phyloP scores from a whole-genome alignment of 1,139 yeast genomes.

The Barnettozyma hawaiiensis region DNA sequence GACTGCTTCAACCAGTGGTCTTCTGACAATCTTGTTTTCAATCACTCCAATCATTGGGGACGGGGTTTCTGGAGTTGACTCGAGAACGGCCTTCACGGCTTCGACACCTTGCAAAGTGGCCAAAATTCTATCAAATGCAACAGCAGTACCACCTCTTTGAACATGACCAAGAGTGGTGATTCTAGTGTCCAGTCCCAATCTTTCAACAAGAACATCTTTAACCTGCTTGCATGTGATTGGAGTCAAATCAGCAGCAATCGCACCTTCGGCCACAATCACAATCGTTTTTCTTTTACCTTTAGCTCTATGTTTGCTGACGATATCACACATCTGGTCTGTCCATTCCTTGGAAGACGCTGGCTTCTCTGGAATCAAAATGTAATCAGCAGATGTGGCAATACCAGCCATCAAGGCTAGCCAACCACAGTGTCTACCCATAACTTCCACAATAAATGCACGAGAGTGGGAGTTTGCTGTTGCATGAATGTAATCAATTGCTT shows the following conservation, averaged over 20 bases:
- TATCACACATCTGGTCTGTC: constrained; percentile 70
- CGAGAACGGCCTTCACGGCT: constrained; percentile 90
- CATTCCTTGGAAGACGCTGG: constrained; percentile 66
- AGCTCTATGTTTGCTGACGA: constrained; percentile 68
- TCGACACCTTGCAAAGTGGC: constrained; percentile 97
- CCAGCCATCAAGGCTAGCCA: constrained; percentile 98
- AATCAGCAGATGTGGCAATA: constrained; percentile 92
- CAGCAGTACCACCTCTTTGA: constrained; percentile 98
- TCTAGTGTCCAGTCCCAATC: constrained; percentile 85
- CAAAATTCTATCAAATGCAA: constrained; percentile 82
- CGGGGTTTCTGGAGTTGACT: constrained; percentile 83
- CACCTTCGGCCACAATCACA: constrained; percentile 97
- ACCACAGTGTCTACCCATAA: constrained; percentile 99
- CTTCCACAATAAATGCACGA: constrained; percentile 95
- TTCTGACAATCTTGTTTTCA: constrained; percentile 81
- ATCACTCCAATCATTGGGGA: constrained; percentile 91
- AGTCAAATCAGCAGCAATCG: constrained; percentile 73
- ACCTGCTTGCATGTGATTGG: constrained; percentile 80
- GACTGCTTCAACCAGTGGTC: constrained; percentile 86
- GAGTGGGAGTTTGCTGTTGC: constrained; percentile 97
- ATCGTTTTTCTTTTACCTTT: constrained; percentile 92
- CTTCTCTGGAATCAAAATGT: constrained; percentile 86
- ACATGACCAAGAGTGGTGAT: constrained; percentile 95
- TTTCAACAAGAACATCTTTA: constrained; percentile 67
- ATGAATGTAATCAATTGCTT: constrained; percentile 90